These are phyloP conservation scores for Neurospora sp. DNA, from an alignment of 2,329 filamentous ascomycete species.

Conservation along the genomic window DNA sequence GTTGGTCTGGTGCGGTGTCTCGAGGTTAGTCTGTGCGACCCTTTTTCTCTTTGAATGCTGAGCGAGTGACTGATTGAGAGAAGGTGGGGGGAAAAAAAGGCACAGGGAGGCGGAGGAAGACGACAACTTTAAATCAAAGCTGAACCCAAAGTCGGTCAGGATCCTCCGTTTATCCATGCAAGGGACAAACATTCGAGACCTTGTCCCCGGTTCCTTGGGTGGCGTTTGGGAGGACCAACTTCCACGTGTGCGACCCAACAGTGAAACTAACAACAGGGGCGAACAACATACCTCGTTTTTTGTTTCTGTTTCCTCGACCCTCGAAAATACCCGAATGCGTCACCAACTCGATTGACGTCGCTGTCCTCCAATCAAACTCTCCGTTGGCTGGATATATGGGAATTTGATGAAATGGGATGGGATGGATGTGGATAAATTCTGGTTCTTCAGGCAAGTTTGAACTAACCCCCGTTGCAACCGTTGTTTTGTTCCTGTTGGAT, in stretches of 20 bases:
- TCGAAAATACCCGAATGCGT: not conserved
- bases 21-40: not conserved
- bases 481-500: not conserved
- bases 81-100: not conserved
- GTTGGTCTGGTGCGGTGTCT: not conserved
- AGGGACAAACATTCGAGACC: not conserved
- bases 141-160: not conserved
- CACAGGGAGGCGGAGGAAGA: not conserved
- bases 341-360: not conserved
- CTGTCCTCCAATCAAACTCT: not conserved
- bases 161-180: not conserved
- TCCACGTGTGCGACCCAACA: not conserved
- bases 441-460: not conserved
- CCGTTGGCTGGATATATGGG: not conserved
- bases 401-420: not conserved
- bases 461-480: not conserved
- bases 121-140: not conserved
- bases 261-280: not conserved
- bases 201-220: not conserved
- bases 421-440: not conserved
- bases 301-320: not conserved
- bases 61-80: not conserved
- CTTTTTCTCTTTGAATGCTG: not conserved
- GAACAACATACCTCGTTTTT: not conserved
- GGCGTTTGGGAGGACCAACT: not conserved